Evolutionary conservation across 805 yeast genomes (phyloP), one percentile per base, ranked within the genome.

Genomic region (Monosporozyma yasuniensis): DNA sequence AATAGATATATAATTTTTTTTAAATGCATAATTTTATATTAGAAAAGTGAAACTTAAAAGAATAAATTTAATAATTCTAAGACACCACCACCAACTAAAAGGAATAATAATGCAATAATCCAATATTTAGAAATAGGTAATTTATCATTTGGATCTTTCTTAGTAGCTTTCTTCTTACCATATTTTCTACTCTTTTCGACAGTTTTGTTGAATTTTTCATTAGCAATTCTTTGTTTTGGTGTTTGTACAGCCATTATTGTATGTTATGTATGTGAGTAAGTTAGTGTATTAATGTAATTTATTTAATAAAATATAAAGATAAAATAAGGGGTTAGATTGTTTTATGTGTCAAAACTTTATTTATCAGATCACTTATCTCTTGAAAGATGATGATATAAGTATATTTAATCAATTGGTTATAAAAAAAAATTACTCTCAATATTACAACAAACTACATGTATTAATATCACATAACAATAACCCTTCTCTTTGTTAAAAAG

Each of bases 221-320:
- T 90, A n/a, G 96, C 96, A 49, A 78, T 73, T 70, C 90, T 83
- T 71, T 90, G 96, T 61, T 78, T 81, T 51, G 93, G 90, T 22
- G 96, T 84, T 75, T 89, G 96, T 30, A 74, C 61, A 54, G 86
- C 87, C 90, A 73, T 63, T 35, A 37, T 38, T 45, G 16, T 21
- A 19, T n/a, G n/a, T n/a, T 10, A 2, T 41, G 22, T 41, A 22
- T 41, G 32, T 41, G 19, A n/a, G 32, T 21, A 35, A 39, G 34
- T 42, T 42, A 18, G 9, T 25, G 27, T 25, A n/a, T 25, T 5
- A 25, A 25, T 25, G 27, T 5, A 25, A n/a, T n/a, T n/a, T n/a
- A n/a, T n/a, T n/a, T n/a, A 28, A 14, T 34, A 10, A 12, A 32
- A 5, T 6, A 8, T 5, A 25, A 25, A 25, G 8, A 25, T 25